phyloP scores from a whole-genome alignment of 164 flowering plant genomes.

The Berberis thunbergii region DNA sequence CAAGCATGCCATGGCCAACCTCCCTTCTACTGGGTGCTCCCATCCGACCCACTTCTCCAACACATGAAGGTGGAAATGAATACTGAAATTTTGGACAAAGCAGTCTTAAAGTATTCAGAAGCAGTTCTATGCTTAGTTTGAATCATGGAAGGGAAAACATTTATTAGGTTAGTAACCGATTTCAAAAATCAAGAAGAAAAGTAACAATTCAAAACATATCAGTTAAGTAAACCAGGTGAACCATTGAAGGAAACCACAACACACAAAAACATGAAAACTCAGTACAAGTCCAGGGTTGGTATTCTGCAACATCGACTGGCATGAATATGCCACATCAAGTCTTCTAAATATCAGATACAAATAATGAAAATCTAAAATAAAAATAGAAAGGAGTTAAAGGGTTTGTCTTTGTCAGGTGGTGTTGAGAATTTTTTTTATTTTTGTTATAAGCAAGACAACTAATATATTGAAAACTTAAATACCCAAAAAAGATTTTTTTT shows the following conservation, averaged over 20 bases:
- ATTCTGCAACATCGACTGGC: not conserved
- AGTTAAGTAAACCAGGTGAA: not conserved
- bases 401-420: too few relatives aligned
- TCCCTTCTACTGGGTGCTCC: constrained; percentile 99
- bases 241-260: not conserved
- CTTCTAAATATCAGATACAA: too few relatives aligned
- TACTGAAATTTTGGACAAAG: constrained; percentile 44
- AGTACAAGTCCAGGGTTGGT: not conserved
- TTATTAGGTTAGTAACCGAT: too few relatives aligned
- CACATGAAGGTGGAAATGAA: constrained; percentile 95
- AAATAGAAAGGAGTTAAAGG: too few relatives aligned
- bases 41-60: constrained; percentile 94
- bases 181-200: too few relatives aligned
- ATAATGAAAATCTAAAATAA: too few relatives aligned
- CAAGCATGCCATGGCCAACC: constrained; percentile 97
- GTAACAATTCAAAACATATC: not conserved
- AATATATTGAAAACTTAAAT: too few relatives aligned
- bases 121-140: not conserved
- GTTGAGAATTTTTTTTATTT: too few relatives aligned
- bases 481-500: too few relatives aligned
- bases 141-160: too few relatives aligned
- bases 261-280: not conserved
- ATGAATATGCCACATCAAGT: too few relatives aligned
- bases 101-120: not conserved
- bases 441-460: too few relatives aligned